Conservation (phyloP, 495 filamentous ascomycete species). For the Podospora pseudopauciseta region DNA sequence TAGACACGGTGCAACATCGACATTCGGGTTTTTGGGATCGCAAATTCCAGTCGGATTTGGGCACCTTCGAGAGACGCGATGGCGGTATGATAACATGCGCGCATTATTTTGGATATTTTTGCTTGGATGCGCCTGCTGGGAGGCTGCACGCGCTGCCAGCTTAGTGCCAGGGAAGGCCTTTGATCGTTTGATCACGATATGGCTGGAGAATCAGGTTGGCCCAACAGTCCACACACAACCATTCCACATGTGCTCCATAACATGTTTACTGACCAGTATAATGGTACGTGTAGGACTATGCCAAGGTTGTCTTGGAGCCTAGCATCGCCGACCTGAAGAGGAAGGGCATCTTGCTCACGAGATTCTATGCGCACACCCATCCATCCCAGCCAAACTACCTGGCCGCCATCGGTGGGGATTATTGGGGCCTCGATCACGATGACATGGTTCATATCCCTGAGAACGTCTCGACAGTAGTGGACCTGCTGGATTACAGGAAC, state of each 20-base stretch:
- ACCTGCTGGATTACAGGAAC: constrained; percentile 59
- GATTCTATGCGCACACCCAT: constrained; percentile 59
- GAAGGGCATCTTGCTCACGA: constrained; percentile 60
- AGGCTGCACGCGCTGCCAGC: constrained; percentile 9
- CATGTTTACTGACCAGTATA: not conserved
- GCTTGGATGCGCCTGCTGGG: constrained; percentile 37
- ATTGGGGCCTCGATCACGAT: constrained; percentile 67
- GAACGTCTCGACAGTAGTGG: constrained; percentile 65
- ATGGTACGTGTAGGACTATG: constrained; percentile 48
- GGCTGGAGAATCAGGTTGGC: constrained; percentile 61
- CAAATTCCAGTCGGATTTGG: not conserved
- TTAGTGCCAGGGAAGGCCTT: constrained; percentile 56
- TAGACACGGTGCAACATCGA: not conserved
- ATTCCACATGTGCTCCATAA: constrained; percentile 8
- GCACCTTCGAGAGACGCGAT: not conserved
- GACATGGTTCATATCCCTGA: constrained; percentile 54
- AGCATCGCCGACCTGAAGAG: constrained; percentile 54
- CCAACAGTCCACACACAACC: not conserved
- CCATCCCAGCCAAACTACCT: constrained; percentile 48
- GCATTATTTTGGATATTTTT: constrained; percentile 18
- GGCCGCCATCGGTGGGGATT: constrained; percentile 60
- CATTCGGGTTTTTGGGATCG: not conserved
- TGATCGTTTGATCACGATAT: constrained; percentile 64
- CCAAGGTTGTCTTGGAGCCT: constrained; percentile 46
- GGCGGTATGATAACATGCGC: constrained; percentile 19